Evolutionary conservation across 2,329 filamentous ascomycete species (phyloP), one percentile per base, ranked within the genome.

Genomic region (Exophiala dermatitidis): DNA sequence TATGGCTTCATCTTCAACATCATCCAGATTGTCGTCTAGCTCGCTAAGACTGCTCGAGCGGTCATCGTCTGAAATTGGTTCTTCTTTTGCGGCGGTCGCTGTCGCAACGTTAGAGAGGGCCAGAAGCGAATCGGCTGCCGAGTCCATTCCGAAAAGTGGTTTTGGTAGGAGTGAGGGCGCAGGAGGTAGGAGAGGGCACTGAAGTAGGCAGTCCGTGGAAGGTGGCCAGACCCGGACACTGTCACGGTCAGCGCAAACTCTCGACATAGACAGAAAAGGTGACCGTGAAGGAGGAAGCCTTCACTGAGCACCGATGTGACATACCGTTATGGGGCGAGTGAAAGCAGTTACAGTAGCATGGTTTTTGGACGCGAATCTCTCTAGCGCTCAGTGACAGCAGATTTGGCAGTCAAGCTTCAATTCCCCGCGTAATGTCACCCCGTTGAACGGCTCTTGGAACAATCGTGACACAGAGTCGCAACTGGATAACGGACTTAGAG

Each of bases 31-130:
- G 64, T 95, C 88, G 65, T 90, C 90, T 52, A 95, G 87, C 64
- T 96, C 91, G 73, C 89, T 96, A 63, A 97, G 77, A 65, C 90
- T 93, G 70, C 91, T 97, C 37, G 90, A 96, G 49, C 86, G 77
- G 67, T 83, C 84, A 68, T 86, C 87, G 64, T 84, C 82, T 62
- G 70, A 67, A 56, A 71, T 62, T 49, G 65, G 63, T 60, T 80
- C 79, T 65, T 72, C 71, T 63, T 67, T 59, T 55, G 66, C 61
- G 37, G 63, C 65, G 49, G 68, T 55, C 44, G 67, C 67, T 43
- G 64, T 60, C 51, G 65, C 67, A 32, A 65, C 65, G 56, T 67
- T 56, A 64, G 66, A 64, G 63, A 69, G 61, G 63, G 67, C 59
- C 63, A 66, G 60, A 26, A 63, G 58, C 19, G 58, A 61, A 50